Conservation (phyloP, 169 alveolate species). For the Plasmodium gallinaceum region DNA sequence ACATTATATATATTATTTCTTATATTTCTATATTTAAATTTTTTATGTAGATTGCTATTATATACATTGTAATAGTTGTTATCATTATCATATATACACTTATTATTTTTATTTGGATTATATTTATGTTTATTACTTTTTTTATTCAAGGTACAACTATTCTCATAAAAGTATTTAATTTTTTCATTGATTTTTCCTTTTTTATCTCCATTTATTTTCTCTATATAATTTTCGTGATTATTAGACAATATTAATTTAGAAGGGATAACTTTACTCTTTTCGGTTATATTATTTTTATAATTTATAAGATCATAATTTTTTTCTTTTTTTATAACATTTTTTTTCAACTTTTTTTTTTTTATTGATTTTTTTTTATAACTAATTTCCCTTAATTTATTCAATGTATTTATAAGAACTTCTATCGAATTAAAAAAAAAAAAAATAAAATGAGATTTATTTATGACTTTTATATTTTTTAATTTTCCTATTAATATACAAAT, state of each 20-base stretch:
- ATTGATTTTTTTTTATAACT: background rate
- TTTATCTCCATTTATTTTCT: background rate
- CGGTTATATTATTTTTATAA: background rate
- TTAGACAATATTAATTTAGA: background rate
- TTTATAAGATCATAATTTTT: background rate
- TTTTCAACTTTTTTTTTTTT: background rate
- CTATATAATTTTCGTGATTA: conserved; percentile 5
- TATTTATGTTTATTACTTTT: background rate
- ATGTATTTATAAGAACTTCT: conserved; percentile 31
- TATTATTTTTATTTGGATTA: background rate
- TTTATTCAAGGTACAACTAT: background rate
- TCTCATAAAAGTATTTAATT: background rate
- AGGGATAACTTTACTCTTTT: background rate
- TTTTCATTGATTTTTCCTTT: conserved; percentile 6
- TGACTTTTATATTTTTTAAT: conserved; percentile 10
- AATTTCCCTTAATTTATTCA: background rate
- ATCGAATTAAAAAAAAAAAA: conserved; percentile 67
- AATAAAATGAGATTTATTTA: conserved; percentile 48
- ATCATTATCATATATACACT: background rate
- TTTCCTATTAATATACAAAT: conserved; percentile 49
- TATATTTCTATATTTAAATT: conserved; percentile 19
- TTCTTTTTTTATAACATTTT: background rate
- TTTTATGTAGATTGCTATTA: background rate
- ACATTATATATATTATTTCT: conserved; percentile 31
- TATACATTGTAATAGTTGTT: background rate